Percentiles rank a stretch among this genome's conserved stretches.
Conservation (phyloP, 2,329 filamentous ascomycete species). For the Xylaria sp. region DNA sequence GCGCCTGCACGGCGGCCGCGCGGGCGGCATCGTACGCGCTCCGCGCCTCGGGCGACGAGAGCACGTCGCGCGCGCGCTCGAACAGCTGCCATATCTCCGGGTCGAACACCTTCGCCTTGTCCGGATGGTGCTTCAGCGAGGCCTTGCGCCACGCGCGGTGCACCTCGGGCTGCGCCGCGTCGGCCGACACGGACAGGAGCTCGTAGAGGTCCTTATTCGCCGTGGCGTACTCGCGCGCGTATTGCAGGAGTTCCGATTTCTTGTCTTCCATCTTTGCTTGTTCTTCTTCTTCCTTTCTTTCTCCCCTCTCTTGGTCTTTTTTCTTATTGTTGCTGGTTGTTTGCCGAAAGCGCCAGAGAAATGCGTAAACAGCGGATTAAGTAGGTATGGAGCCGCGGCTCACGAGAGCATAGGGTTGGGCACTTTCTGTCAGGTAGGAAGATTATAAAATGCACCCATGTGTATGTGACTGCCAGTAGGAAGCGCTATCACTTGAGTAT, state of each 20-base stretch:
- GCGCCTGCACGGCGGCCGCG: slow-evolving; percentile 75
- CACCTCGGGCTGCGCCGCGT: slow-evolving; percentile 76
- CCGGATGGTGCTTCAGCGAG: slow-evolving; percentile 91
- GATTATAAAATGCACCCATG: neutral
- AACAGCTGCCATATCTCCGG: slow-evolving; percentile 86
- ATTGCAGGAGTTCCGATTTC: slow-evolving; percentile 61
- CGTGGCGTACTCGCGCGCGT: slow-evolving; percentile 69
- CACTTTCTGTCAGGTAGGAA: too few relatives aligned
- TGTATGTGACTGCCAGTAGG: neutral
- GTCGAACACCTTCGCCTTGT: slow-evolving; percentile 84
- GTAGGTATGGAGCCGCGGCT: slow-evolving; percentile 1
- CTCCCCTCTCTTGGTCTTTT: too few relatives aligned
- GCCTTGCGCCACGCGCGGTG: slow-evolving; percentile 81
- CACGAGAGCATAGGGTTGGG: neutral
- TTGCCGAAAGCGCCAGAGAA: too few relatives aligned
- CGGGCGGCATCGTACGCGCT: slow-evolving; percentile 82
- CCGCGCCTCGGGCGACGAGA: slow-evolving; percentile 76
- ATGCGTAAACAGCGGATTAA: too few relatives aligned
- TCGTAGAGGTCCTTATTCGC: slow-evolving; percentile 77
- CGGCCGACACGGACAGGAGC: slow-evolving; percentile 74
- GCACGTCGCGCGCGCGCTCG: slow-evolving; percentile 86
- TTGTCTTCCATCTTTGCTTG: slow-evolving; percentile 51
- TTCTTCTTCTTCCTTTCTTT: neutral
- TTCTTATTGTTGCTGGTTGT: too few relatives aligned
- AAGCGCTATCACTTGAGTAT: neutral